phyloP scores from a whole-genome alignment of 495 filamentous ascomycete genomes.

The Cairneyella variabilis region DNA sequence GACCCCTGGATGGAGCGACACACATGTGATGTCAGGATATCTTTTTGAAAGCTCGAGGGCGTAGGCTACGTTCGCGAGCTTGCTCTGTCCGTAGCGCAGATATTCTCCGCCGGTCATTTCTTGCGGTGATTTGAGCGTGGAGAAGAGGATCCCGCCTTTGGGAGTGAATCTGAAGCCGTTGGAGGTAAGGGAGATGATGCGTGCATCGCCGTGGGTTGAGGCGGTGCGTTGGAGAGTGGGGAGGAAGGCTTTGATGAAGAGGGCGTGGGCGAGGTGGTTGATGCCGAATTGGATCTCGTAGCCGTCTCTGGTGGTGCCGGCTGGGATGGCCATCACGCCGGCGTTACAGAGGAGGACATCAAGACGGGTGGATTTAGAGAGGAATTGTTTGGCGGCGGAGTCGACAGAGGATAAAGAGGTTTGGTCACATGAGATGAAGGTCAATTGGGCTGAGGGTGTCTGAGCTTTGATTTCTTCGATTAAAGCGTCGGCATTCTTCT shows the following conservation, averaged over 20 bases:
- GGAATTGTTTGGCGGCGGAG: background rate
- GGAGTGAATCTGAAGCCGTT: slow-evolving; percentile 31
- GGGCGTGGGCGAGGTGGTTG: slow-evolving; percentile 64
- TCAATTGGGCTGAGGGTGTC: slow-evolving; percentile 30
- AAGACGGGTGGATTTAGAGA: slow-evolving; percentile 22
- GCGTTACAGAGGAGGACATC: slow-evolving; percentile 68
- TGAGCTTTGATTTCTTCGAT: slow-evolving; percentile 33
- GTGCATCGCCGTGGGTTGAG: slow-evolving; percentile 35
- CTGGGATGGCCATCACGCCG: slow-evolving; percentile 56
- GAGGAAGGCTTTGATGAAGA: slow-evolving; percentile 61
- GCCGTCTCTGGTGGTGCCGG: slow-evolving; percentile 47
- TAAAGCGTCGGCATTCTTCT: slow-evolving; percentile 38
- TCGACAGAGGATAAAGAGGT: background rate
- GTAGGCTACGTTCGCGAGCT: slow-evolving; percentile 68
- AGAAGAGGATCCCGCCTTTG: slow-evolving; percentile 32
- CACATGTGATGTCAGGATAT: slow-evolving; percentile 50
- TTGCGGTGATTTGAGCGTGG: slow-evolving; percentile 31
- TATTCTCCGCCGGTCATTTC: slow-evolving; percentile 32
- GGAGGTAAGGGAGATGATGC: slow-evolving; percentile 37
- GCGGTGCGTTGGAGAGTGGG: slow-evolving; percentile 44
- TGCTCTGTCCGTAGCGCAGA: slow-evolving; percentile 57
- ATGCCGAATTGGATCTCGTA: slow-evolving; percentile 64
- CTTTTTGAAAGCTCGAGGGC: slow-evolving; percentile 52
- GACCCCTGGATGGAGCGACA: slow-evolving; percentile 63
- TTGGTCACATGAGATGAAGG: slow-evolving; percentile 1